Evolutionary conservation across 1,139 yeast species (phyloP).

Genomic region (Blastobotrys malaysiensis): DNA sequence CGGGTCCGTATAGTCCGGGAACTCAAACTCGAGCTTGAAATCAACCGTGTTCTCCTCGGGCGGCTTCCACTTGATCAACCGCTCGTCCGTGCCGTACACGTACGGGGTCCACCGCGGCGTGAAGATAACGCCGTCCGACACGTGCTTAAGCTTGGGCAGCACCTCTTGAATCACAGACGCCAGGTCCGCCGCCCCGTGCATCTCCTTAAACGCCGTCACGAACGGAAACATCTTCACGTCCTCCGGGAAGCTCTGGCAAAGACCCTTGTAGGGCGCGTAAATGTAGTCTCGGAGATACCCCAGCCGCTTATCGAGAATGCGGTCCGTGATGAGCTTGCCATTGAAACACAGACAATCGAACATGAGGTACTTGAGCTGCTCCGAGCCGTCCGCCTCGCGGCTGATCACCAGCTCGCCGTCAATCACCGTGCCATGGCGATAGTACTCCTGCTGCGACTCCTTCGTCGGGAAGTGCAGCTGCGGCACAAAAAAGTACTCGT

Average conservation of each 20-base stretch:
- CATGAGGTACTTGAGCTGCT: constrained; percentile 71
- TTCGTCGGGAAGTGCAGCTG: constrained; percentile 72
- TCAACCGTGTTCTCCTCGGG: constrained; percentile 92
- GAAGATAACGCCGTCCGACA: constrained; percentile 89
- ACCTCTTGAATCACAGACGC: constrained; percentile 69
- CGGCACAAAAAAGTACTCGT: constrained; percentile 76
- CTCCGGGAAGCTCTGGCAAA: constrained; percentile 65
- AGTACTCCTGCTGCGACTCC: constrained; percentile 46
- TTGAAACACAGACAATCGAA: constrained; percentile 89
- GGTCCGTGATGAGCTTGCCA: constrained; percentile 60
- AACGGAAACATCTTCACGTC: constrained; percentile 76
- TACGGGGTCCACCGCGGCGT: constrained; percentile 90
- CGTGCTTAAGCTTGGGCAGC: constrained; percentile 67
- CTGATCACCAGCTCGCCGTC: constrained; percentile 82
- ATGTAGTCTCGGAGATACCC: constrained; percentile 84
- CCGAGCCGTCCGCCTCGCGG: constrained; percentile 42
- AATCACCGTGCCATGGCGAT: constrained; percentile 79
- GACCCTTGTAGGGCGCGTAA: constrained; percentile 71
- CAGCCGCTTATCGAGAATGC: constrained; percentile 71
- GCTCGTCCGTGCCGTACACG: constrained; percentile 78
- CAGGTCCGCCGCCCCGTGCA: constrained; percentile 79
- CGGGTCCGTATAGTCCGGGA: constrained; percentile 61
- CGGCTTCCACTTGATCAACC: constrained; percentile 87
- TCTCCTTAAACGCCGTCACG: constrained; percentile 75
- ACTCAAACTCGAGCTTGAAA: constrained; percentile 66